Conservation (phyloP, 2,329 filamentous ascomycete genomes). For the Aureobasidium subglaciale region DNA sequence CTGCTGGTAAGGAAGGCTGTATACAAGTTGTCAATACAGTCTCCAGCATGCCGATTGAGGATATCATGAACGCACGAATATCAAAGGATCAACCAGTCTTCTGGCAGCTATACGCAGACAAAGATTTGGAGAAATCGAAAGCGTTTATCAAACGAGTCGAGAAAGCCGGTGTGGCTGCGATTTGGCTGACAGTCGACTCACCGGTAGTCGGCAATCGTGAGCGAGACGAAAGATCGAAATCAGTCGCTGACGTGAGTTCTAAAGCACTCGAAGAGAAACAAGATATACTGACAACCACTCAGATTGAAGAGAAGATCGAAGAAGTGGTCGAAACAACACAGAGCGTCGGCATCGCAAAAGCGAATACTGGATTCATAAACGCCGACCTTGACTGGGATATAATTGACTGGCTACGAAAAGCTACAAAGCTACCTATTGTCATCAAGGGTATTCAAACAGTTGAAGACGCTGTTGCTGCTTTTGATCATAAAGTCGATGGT, state of each 20-base stretch:
- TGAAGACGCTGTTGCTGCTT: slow-evolving; percentile 35
- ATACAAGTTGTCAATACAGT: slow-evolving; percentile 26
- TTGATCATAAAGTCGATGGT: slow-evolving; percentile 36
- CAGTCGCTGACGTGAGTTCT: slow-evolving; percentile 22
- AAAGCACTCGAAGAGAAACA: too few relatives aligned
- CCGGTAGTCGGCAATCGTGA: slow-evolving; percentile 50
- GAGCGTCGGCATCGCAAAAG: slow-evolving; percentile 21
- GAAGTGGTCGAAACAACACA: slow-evolving; percentile 19
- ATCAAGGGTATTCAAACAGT: slow-evolving; percentile 35
- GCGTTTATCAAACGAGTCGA: slow-evolving; percentile 42
- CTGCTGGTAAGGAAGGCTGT: slow-evolving; percentile 22
- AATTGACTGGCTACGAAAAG: slow-evolving; percentile 19
- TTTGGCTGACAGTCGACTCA: slow-evolving; percentile 54
- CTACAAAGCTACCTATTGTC: slow-evolving; percentile 10
- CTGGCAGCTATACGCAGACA: slow-evolving; percentile 57
- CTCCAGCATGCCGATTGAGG: slow-evolving; percentile 23
- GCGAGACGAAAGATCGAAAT: slow-evolving; percentile 37
- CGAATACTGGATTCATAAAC: slow-evolving; percentile 23
- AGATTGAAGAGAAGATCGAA: slow-evolving; percentile 21
- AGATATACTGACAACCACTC: not conserved
- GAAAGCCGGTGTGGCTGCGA: slow-evolving; percentile 42
- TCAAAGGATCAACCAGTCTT: slow-evolving; percentile 33
- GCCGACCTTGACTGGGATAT: slow-evolving; percentile 23
- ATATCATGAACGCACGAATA: slow-evolving; percentile 23
- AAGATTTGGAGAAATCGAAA: slow-evolving; percentile 44